Base-by-base conservation (phyloP, 495 filamentous ascomycete genomes). In the Talaromyces wortmannii region DNA sequence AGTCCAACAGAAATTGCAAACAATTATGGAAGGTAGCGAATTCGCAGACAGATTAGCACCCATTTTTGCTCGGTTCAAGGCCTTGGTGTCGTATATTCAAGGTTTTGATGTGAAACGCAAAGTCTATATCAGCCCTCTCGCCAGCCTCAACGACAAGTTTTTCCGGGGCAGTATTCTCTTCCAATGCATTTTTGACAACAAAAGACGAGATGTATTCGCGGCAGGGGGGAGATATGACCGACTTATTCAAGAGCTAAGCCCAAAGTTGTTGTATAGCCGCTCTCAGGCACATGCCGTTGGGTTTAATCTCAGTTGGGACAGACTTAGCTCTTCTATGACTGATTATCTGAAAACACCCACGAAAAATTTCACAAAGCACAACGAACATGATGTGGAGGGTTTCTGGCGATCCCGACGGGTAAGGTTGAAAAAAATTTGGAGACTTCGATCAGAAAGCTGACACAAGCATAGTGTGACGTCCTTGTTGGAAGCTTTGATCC, bases 181-280 rank as follows among this genome's bases (percentile, higher is more conserved):
- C 65, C 86, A 95, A 58, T 97, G 92, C 58, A 68, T 97, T 1
- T 91, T 90, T 60, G 95, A 97, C 68, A 86, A 78, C 53, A 96
- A 92, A 67, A 83, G 83, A 59, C 75, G 79, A 31, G 87, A 94
- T 59, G 88, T 97, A 8, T 90, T 98, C 60, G 94, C 92, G 0
- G 94, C 92, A 33, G 94, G 94, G 48, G 94, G 94, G 30, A 85
- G 94, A 30, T 98, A 97, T 67, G 94, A 98, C 65, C 79, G 80
- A 17, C 72, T 98, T 45, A 92, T 98, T 36, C 70, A 74, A 50
- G 70, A 77, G 32, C 75, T 75, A 23, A 62, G 67, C 31, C 73
- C 74, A 5, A 72, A 69, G 43, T 66, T 67, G 36, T 42, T 73
- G 44, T 68, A 71, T 32, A 73, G 54, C 32, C 67, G 69, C 32